phyloP scores from a whole-genome alignment of 371 early-diverging fungal species.

The Mucor racemosus region DNA sequence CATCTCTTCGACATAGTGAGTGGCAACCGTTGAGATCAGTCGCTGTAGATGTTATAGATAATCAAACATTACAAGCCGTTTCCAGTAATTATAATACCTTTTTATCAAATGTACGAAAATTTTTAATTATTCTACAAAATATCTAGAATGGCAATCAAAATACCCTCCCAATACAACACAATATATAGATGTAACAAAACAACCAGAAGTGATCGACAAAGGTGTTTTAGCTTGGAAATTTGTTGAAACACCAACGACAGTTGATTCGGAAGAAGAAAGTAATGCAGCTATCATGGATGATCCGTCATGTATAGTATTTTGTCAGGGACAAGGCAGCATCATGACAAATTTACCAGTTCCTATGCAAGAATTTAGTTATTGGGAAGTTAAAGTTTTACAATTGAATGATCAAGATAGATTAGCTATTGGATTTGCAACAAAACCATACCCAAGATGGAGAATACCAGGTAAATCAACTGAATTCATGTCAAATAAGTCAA shows the following conservation, averaged over 20 bases:
- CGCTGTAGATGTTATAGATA: constrained; percentile 1
- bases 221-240: constrained; percentile 49
- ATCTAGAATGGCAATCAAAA: constrained; percentile 41
- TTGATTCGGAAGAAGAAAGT: constrained; percentile 45
- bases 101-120: too few species aligned
- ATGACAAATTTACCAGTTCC: constrained; percentile 78
- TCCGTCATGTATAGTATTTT: constrained; percentile 68
- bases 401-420: constrained; percentile 35
- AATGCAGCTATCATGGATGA: constrained; percentile 72
- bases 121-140: too few species aligned
- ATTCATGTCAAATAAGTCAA: too few species aligned
- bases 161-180: constrained; percentile 35
- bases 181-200: constrained; percentile 33
- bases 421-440: constrained; percentile 66
- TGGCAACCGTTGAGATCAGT: constrained; percentile 10
- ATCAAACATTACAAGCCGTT: constrained; percentile 4
- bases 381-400: constrained; percentile 72
- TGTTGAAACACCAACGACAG: constrained; percentile 31
- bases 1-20: neutral
- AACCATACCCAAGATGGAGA: constrained; percentile 65
- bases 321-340: constrained; percentile 72
- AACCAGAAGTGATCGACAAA: constrained; percentile 33
- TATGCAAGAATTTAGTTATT: constrained; percentile 68
- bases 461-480: constrained; percentile 41
- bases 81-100: neutral